Percentiles rank a stretch among this genome's conserved stretches.
phyloP scores from a whole-genome alignment of 306 rosid genomes.

The Castanospermum australe region DNA sequence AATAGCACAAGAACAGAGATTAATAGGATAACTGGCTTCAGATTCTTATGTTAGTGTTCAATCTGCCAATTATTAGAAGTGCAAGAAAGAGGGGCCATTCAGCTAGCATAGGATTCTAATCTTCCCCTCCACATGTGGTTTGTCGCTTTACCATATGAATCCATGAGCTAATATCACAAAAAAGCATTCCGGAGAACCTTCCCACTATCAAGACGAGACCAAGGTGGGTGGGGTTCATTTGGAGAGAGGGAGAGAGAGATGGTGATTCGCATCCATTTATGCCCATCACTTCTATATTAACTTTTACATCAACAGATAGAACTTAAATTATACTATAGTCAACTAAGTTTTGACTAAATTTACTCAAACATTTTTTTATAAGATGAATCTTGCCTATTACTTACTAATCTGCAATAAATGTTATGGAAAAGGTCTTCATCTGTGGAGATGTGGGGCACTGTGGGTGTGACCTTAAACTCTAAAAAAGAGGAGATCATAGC shows the following conservation, averaged over 20 bases:
- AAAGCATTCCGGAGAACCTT: conserved; percentile 33
- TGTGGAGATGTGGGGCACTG: conserved; percentile 29
- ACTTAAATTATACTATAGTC: too few species aligned
- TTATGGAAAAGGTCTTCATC: not conserved
- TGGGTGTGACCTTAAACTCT: not conserved
- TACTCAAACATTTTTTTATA: not conserved
- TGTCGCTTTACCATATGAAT: conserved; percentile 38
- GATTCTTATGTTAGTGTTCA: not conserved
- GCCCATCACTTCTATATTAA: not conserved
- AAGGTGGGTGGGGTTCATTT: conserved; percentile 37
- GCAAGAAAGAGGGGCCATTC: conserved; percentile 35
- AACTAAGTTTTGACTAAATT: too few species aligned
- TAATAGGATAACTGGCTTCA: conserved; percentile 18
- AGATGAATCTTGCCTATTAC: not conserved
- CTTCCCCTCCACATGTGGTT: conserved; percentile 47
- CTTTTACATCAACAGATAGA: not conserved
- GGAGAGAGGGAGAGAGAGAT: not conserved
- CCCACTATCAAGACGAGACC: conserved; percentile 41
- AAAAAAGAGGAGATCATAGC: conserved; percentile 16
- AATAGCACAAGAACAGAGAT: conserved; percentile 13
- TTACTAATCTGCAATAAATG: not conserved
- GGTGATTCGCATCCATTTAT: not conserved
- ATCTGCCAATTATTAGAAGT: conserved; percentile 46
- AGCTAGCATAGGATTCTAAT: conserved; percentile 69
- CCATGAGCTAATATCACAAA: conserved; percentile 11